Base-by-base conservation (phyloP, 768 basidiomycete genomes). In the Boletus rubropictus region DNA sequence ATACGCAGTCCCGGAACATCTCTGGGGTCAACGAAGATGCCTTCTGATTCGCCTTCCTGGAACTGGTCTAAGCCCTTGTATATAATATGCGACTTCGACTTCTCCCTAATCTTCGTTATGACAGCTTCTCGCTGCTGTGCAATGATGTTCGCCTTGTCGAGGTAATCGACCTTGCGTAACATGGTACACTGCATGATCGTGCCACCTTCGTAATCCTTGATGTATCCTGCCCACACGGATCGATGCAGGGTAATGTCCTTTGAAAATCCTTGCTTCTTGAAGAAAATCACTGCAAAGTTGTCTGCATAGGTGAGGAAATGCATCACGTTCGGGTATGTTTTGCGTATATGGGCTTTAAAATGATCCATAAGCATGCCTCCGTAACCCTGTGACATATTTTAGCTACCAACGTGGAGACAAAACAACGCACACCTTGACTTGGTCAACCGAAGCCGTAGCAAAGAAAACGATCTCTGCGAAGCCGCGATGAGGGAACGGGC, bases 381-480 rank as follows among this genome's bases (percentile, higher is more conserved):
- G 58, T 99, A 99, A 11, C 96, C 95, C 93, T 97, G 54, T 18
- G 15, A 34, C 39, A 17, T n/a, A 18, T 45, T 15, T 39, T 24
- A 49, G 44, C 27, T 15, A 42, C 25, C 17, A 39, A 52, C 17
- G 32, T 31, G 10, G 27, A 27, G 31, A 51, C 4, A 12, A 15
- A 11, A 37, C 32, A 36, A 21, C 29, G 57, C 72, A 40, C 61
- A 95, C 94, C 80, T 96, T 97, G 67, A 94, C 91, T 74, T 99
- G 95, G 66, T 95, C 93, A 6, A 88, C 89, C 27, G 89, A 92
- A 22, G 92, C 89, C 7, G 95, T 95, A 0, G 96, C 96, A 62
- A 97, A 98, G 69, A 99, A 99, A 7, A 96, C 94, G 59, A 99
- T 98, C 67, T 99, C 96, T 25, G 94, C 92, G 59, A 99, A 99